Evolutionary conservation across 2,329 filamentous ascomycete genomes (phyloP), one percentile per base, ranked within the genome.

Genomic region (Allantophomopsis cytisporea): DNA sequence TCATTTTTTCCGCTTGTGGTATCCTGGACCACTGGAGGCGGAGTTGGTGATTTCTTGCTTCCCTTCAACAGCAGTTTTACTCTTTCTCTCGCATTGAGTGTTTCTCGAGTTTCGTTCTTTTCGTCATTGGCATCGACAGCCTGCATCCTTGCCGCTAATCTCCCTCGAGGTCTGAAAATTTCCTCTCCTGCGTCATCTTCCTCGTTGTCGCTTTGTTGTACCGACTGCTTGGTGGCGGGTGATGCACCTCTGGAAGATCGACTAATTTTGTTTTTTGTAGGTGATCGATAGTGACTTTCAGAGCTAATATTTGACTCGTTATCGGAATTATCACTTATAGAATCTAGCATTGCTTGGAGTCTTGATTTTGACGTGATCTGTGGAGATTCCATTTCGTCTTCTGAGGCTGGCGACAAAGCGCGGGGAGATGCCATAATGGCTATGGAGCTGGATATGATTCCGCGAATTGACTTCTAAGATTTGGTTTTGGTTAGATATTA

Each of bases 121-220:
- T 48, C 49, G 7, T 43, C 46, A 8, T 39, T 44, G 16, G 23
- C 44, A 5, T 43, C 33, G 15, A 45, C 48, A 33, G 55, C 68
- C 44, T 71, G 68, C 68, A 86, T 76, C 38, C 74, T 67, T 13
- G 79, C 68, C 11, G 79, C 79, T 47, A 84, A 64, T 39, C 72
- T 70, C 17, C 80, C 79, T 40, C 70, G 68, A 1, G 80, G 80
- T 35, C 64, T 62, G 2, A 68, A 57, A 36, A 70, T 60, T 11
- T 64, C 63, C 28, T 68, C 63, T n/a, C 68, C 66, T n/a, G 68
- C 65, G 1, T 60, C 58, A 4, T 68, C 62, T 1, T 56, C 50
- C 33, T 51, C 50, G 17, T 44, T 42, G 23, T 28, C 23, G 11
- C 8, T 28, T 8, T 28, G 7, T 28, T 28, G 23, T 28, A 6